Percentiles rank a stretch among this genome's conserved stretches.
Conservation (phyloP, 2,329 filamentous ascomycete genomes). For the Aureobasidium musti region DNA sequence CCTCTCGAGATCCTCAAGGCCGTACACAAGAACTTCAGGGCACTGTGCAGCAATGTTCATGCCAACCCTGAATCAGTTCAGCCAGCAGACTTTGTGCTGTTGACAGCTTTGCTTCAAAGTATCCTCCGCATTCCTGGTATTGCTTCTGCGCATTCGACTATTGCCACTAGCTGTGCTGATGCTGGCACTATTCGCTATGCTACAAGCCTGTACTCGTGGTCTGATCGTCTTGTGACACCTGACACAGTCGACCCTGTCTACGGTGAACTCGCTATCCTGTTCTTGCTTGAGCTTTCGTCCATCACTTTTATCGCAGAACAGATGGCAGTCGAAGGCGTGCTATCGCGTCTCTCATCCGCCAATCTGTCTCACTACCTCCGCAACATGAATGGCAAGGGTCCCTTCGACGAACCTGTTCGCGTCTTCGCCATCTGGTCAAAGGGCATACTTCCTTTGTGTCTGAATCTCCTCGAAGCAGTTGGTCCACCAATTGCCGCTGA, state of each 20-base stretch:
- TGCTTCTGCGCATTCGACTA: constrained; percentile 58
- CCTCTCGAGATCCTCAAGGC: constrained; percentile 78
- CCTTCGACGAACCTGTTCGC: constrained; percentile 73
- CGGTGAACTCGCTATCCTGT: constrained; percentile 85
- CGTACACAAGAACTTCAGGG: constrained; percentile 80
- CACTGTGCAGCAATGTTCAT: constrained; percentile 79
- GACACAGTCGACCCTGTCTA: constrained; percentile 79
- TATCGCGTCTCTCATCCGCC: constrained; percentile 76
- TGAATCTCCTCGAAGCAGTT: constrained; percentile 83
- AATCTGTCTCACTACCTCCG: constrained; percentile 78
- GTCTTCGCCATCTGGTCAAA: constrained; percentile 89
- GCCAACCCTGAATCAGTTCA: constrained; percentile 40
- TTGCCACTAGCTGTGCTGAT: constrained; percentile 55
- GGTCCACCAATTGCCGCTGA: constrained; percentile 81
- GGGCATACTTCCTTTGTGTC: constrained; percentile 80
- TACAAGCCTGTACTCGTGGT: constrained; percentile 88
- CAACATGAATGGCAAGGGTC: constrained; percentile 66
- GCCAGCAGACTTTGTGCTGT: constrained; percentile 79
- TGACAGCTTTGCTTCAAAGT: constrained; percentile 86
- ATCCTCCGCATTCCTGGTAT: constrained; percentile 77
- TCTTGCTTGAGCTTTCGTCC: constrained; percentile 83
- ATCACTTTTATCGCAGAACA: constrained; percentile 82
- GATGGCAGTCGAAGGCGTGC: constrained; percentile 80
- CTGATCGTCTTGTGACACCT: constrained; percentile 76
- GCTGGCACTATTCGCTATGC: constrained; percentile 75